phyloP scores from a whole-genome alignment of 140 eudicot genomes.

The Oenanthe javanica region DNA sequence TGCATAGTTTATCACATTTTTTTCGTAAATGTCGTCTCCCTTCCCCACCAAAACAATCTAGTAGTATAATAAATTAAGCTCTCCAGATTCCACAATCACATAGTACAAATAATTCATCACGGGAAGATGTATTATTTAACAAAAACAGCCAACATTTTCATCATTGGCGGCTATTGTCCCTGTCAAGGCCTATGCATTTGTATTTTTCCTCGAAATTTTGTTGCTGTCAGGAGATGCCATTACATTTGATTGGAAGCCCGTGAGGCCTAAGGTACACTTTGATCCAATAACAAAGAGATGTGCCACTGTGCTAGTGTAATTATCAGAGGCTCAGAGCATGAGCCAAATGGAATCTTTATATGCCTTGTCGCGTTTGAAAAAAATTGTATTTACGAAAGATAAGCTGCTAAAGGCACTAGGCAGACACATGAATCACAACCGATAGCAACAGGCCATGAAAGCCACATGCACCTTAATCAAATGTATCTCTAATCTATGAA shows the following conservation, averaged over 20 bases:
- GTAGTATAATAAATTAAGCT: background rate
- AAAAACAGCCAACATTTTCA: background rate
- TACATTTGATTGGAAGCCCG: background rate
- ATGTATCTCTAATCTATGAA: background rate
- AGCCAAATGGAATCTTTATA: slow-evolving; percentile 5
- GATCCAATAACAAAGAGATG: background rate
- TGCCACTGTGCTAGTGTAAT: background rate
- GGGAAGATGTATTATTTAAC: background rate
- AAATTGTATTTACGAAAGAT: background rate
- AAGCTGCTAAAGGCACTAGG: background rate
- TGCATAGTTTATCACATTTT: slow-evolving; percentile 8
- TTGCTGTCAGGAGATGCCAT: background rate
- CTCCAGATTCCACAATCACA: background rate
- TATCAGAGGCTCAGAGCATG: background rate
- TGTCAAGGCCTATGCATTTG: background rate
- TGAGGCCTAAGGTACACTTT: background rate
- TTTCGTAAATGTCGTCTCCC: background rate
- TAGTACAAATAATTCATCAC: background rate
- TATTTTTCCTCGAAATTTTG: background rate
- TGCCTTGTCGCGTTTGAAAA: background rate
- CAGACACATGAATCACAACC: background rate
- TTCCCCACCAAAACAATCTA: background rate
- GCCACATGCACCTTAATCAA: background rate
- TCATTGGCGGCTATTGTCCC: background rate
- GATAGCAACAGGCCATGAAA: background rate